Conservation (phyloP, 305 asterid genomes). For the Fraxinus greggii region DNA sequence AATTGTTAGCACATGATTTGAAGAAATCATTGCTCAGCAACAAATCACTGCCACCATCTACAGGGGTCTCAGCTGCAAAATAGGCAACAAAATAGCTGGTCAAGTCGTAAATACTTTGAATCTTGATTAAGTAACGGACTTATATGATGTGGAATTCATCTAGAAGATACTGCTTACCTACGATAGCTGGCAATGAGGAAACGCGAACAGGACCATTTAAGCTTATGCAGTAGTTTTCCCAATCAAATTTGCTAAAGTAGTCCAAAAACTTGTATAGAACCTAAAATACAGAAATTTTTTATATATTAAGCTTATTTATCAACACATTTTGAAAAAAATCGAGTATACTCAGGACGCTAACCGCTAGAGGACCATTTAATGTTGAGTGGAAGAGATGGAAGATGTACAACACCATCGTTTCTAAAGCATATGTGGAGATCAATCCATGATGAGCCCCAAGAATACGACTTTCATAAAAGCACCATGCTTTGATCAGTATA, state of each 20-base stretch:
- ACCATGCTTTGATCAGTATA: slow-evolving; percentile 82
- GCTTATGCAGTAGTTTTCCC: slow-evolving; percentile 73
- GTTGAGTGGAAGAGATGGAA: slow-evolving; percentile 73
- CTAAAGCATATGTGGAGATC: slow-evolving; percentile 93
- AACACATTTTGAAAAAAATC: slow-evolving; percentile 21
- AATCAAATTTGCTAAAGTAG: slow-evolving; percentile 75
- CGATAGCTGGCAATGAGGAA: slow-evolving; percentile 59
- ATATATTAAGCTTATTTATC: slow-evolving; percentile 25
- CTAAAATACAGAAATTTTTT: slow-evolving; percentile 36
- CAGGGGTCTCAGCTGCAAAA: slow-evolving; percentile 65
- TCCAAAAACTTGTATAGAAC: slow-evolving; percentile 81
- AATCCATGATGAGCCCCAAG: slow-evolving; percentile 87
- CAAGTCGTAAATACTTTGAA: not conserved
- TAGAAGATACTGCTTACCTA: slow-evolving; percentile 49
- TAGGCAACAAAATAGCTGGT: slow-evolving; percentile 13
- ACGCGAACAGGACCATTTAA: slow-evolving; percentile 63
- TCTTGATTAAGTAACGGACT: not conserved
- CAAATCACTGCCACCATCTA: slow-evolving; percentile 45
- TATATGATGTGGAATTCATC: slow-evolving; percentile 9
- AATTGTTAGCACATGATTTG: slow-evolving; percentile 44
- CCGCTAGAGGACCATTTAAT: slow-evolving; percentile 81
- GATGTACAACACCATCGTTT: slow-evolving; percentile 78
- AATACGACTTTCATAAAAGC: slow-evolving; percentile 86
- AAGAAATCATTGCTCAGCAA: slow-evolving; percentile 68
- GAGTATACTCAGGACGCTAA: slow-evolving; percentile 40